Evolutionary conservation across 2,329 filamentous ascomycete genomes (phyloP).

Genomic region (Fusarium dimerum): DNA sequence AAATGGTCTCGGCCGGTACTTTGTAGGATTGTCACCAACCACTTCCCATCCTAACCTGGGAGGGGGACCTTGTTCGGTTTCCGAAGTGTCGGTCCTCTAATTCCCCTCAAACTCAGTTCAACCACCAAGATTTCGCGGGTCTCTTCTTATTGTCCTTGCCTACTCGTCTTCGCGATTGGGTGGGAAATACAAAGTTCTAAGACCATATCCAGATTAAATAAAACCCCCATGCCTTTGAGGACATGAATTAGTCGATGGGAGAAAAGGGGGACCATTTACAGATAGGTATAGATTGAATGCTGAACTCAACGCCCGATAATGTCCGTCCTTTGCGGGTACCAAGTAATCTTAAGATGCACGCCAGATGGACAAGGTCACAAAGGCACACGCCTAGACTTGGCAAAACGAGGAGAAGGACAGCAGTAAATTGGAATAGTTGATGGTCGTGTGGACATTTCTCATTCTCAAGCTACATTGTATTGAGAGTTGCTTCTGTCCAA

Average conservation of each 20-base stretch:
- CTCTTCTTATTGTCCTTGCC: slow-evolving; percentile 11
- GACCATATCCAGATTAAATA: background rate
- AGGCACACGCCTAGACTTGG: background rate
- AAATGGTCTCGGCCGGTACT: slow-evolving; percentile 12
- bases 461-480: background rate
- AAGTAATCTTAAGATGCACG: background rate
- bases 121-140: slow-evolving; percentile 2
- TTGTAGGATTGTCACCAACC: slow-evolving; percentile 10
- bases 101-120: slow-evolving; percentile 27
- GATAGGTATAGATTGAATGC: background rate
- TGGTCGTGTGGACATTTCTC: too few relatives aligned
- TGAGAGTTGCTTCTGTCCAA: background rate
- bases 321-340: background rate
- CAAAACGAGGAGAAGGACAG: background rate
- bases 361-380: background rate
- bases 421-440: background rate
- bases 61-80: slow-evolving; percentile 15
- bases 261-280: background rate
- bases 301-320: background rate
- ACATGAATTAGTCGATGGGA: background rate
- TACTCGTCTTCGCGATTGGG: too few relatives aligned
- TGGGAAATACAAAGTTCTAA: too few relatives aligned
- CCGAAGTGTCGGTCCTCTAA: slow-evolving; percentile 26
- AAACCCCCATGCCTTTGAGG: background rate
- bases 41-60: slow-evolving; percentile 11